Evolutionary conservation across 768 basidiomycete genomes (phyloP).

Genomic region (Kondoa malvinella): DNA sequence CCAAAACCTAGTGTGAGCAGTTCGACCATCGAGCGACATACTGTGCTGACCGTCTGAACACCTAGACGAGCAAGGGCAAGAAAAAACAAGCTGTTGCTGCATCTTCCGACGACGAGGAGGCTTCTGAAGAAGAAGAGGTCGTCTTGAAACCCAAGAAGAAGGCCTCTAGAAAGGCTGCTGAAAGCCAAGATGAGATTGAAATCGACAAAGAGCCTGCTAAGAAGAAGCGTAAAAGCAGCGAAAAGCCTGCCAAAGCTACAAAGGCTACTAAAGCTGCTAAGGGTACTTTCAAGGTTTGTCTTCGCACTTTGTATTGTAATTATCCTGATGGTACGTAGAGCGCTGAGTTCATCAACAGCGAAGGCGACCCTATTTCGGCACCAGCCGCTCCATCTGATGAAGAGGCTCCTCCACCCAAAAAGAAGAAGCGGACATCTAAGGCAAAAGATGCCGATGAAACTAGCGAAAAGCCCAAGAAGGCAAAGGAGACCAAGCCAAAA

Average conservation of each 20-base stretch:
- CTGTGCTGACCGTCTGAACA: too few species aligned
- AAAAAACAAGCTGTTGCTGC: too few species aligned
- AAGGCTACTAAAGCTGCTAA: too few species aligned
- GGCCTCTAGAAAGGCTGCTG: background rate
- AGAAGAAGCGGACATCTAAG: conserved; percentile 3
- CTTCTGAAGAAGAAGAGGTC: too few species aligned
- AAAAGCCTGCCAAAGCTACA: background rate
- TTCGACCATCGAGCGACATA: too few species aligned
- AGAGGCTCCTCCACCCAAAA: background rate
- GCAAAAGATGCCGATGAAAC: background rate
- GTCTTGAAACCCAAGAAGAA: background rate
- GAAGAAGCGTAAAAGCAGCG: background rate
- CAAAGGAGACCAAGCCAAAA: background rate
- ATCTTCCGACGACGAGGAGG: too few species aligned
- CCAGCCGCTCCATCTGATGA: background rate
- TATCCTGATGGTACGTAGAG: background rate
- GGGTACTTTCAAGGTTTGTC: background rate
- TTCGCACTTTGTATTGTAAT: background rate
- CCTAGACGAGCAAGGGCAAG: too few species aligned
- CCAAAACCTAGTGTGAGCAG: too few species aligned
- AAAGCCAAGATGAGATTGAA: background rate
- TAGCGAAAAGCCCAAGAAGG: background rate
- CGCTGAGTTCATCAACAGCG: background rate
- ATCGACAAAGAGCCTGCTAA: background rate
- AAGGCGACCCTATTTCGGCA: background rate